These are phyloP conservation scores for Asterella californica DNA, from an alignment of 225 moss, liverwort and hornwort species.

Conservation along the genomic window DNA sequence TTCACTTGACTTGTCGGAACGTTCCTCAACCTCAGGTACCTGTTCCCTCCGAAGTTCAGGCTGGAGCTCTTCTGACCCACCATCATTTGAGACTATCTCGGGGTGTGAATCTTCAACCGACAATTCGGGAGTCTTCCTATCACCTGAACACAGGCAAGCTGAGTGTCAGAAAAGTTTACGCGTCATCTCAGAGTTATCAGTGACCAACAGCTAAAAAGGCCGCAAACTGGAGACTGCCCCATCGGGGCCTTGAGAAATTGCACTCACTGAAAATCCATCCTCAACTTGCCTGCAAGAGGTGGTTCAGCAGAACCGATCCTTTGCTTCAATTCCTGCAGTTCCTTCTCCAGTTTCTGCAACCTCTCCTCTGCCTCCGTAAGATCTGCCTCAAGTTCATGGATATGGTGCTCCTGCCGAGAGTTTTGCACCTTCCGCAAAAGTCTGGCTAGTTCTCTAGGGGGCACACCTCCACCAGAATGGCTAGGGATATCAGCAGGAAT, in stretches of 20 bases:
- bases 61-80: slow-evolving; percentile 2
- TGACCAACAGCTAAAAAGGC: background rate
- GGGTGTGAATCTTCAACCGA: background rate
- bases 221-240: background rate
- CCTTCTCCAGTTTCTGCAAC: slow-evolving; percentile 48
- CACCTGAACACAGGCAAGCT: slow-evolving; percentile 8
- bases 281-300: slow-evolving; percentile 31
- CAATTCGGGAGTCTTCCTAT: background rate
- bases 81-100: background rate
- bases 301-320: background rate
- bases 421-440: slow-evolving; percentile 50
- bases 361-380: slow-evolving; percentile 45
- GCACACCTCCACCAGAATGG: slow-evolving; percentile 38
- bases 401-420: slow-evolving; percentile 44
- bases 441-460: slow-evolving; percentile 50
- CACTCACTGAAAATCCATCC: background rate
- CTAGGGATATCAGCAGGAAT: slow-evolving; percentile 35
- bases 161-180: background rate
- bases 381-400: slow-evolving; percentile 54
- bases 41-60: slow-evolving; percentile 9
- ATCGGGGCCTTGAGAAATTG: background rate
- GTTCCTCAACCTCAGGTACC: slow-evolving; percentile 17
- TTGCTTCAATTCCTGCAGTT: slow-evolving; percentile 45
- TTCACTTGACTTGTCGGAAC: slow-evolving; percentile 1
- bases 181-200: background rate